Base-by-base conservation (phyloP, 495 filamentous ascomycete species). In the Cairneyella variabilis region DNA sequence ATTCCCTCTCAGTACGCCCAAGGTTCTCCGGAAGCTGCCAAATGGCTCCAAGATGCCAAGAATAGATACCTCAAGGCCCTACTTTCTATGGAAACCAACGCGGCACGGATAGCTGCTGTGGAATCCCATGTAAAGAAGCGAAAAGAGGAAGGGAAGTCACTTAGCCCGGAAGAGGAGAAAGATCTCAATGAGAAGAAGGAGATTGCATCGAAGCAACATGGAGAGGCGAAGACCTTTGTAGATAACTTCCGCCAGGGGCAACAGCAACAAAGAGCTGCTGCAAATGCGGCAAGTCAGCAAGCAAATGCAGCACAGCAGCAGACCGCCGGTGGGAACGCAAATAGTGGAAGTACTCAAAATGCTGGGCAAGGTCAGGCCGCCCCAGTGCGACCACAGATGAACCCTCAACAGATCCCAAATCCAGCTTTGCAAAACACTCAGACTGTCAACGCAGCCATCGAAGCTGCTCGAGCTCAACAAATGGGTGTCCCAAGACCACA, bases 401-500 rank as follows among this genome's bases (percentile, higher is more conserved):
- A 48, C 23, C 10, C 47, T 2, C 56, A 62, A 46, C 59, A 61
- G 26, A 51, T 53, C 5, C 34, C 48, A 12, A 66, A 60, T 43
- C 54, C 59, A 2, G 49, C 62, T 18, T 37, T 58, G 9, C 59
- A 60, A 28, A 55, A 38, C 30, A 57, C 69, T 8, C 67, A 71
- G 17, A 64, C 71, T 23, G 66, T 78, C 22, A 76, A 71, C 59
- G 74, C 74, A 8, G 76, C 75, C 21, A 71, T 78, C 56, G 75
- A 79, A 51, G 72, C 72, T 8, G 76, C 76, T 37, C 75, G 76
- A 64, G 77, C 71, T 23, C 72, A 76, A 44, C 76, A 78, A 51
- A 46, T 75, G 49, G 36, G 64, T 64, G 32, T 64, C 54, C 3
- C 60, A 58, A 16, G 67, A 55, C 48, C 68, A 67, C 18, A 53